phyloP scores from a whole-genome alignment of 129 eudicot genomes.

The Helichrysum umbraculigerum region DNA sequence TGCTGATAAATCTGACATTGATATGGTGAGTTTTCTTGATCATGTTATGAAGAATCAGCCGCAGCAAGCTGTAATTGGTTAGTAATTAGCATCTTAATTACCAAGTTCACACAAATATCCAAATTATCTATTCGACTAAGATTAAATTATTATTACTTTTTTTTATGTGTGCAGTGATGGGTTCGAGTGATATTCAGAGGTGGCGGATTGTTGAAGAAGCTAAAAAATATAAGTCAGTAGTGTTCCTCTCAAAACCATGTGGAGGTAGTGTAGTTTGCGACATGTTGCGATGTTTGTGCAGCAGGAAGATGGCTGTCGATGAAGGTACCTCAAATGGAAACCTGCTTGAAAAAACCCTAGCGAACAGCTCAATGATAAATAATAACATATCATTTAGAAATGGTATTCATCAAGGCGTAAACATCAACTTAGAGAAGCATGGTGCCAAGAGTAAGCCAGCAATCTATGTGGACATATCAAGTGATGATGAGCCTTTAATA shows the following conservation, averaged over 20 bases:
- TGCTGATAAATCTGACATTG: background rate
- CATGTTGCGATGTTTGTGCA: background rate
- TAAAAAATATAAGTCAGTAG: background rate
- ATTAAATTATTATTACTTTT: background rate
- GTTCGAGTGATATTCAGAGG: background rate
- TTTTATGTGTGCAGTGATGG: background rate
- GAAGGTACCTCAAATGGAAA: background rate
- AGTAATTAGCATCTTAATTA: background rate
- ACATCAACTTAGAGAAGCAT: no score
- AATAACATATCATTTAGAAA: no score
- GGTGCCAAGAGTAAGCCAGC: no score
- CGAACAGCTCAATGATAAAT: no score
- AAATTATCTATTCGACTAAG: background rate
- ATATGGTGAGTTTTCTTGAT: background rate
- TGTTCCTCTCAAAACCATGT: background rate
- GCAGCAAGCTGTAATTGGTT: background rate
- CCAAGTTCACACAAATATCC: background rate
- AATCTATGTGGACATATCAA: no score
- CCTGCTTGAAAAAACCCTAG: background rate
- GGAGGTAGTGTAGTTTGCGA: background rate
- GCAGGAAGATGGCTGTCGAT: background rate
- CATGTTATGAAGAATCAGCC: background rate
- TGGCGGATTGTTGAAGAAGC: background rate
- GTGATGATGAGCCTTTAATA: no score
- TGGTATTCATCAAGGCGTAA: no score